Evolutionary conservation across 2,329 filamentous ascomycete genomes (phyloP).

Genomic region (Penicillium sp.): DNA sequence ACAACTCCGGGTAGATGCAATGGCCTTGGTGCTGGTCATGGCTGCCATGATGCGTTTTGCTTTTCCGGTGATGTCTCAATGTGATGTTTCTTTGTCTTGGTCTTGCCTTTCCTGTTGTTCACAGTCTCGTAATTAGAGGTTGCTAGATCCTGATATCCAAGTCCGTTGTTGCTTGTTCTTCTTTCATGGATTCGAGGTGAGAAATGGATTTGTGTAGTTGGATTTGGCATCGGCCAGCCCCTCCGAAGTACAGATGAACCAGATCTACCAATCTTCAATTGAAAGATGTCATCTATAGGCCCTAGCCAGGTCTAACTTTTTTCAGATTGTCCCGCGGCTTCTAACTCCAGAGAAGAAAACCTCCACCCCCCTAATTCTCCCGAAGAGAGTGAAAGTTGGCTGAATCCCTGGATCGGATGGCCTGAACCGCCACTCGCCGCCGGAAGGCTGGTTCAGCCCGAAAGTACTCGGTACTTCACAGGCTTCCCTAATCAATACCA

Average conservation of each 20-base stretch:
- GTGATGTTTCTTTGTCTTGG: not conserved
- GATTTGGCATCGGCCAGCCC: not conserved
- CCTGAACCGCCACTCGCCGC: conserved; percentile 17
- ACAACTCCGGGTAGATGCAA: too few species aligned
- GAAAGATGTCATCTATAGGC: not conserved
- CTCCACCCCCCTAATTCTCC: conserved; percentile 1
- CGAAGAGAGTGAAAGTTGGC: not conserved
- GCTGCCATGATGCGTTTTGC: conserved; percentile 16
- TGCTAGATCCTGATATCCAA: conserved; percentile 12
- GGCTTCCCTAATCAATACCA: not conserved
- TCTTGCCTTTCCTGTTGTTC: not conserved
- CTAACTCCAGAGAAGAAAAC: not conserved
- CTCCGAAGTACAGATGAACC: not conserved
- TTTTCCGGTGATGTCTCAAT: conserved; percentile 12
- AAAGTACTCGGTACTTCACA: conserved; percentile 19
- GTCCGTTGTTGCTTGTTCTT: not conserved
- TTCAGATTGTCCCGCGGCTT: not conserved
- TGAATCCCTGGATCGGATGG: conserved; percentile 11
- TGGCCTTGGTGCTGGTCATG: conserved; percentile 7
- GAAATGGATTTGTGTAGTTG: too few species aligned
- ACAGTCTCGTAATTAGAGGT: conserved; percentile 4
- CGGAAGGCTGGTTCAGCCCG: not conserved
- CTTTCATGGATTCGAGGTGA: too few species aligned
- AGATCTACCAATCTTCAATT: not conserved
- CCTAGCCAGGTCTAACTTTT: not conserved